Conservation (phyloP, 2,329 filamentous ascomycete species). For the Aspergillus glaucus region DNA sequence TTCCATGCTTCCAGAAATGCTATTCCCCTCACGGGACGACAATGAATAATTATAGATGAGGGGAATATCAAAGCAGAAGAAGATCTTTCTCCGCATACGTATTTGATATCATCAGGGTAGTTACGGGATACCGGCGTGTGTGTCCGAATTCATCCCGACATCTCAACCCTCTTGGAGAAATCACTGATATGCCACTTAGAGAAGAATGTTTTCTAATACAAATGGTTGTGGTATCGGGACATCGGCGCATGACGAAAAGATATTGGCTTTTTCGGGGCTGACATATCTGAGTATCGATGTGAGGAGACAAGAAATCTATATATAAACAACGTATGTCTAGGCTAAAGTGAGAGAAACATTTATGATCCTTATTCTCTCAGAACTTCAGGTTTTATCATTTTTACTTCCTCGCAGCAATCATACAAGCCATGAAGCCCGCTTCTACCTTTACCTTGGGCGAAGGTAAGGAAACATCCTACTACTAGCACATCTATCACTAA, state of each 20-base stretch:
- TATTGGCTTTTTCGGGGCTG: not conserved
- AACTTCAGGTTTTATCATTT: not conserved
- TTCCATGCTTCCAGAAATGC: not conserved
- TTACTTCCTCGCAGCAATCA: not conserved
- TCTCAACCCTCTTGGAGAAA: not conserved
- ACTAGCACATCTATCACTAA: not conserved
- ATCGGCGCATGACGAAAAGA: not conserved
- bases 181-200: not conserved
- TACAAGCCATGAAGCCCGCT: not conserved
- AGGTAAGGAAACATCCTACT: not conserved
- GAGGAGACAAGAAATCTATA: not conserved
- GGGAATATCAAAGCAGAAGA: not conserved
- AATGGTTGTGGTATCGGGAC: not conserved
- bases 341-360: not conserved
- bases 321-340: not conserved
- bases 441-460: not conserved
- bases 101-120: not conserved
- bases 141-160: not conserved
- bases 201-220: not conserved
- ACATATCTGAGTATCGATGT: not conserved
- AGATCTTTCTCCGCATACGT: not conserved
- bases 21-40: not conserved
- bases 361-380: not conserved
- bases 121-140: not conserved
- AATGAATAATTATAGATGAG: not conserved